Conservation (phyloP, 805 yeast genomes). For the Pichia cephalocereana region DNA sequence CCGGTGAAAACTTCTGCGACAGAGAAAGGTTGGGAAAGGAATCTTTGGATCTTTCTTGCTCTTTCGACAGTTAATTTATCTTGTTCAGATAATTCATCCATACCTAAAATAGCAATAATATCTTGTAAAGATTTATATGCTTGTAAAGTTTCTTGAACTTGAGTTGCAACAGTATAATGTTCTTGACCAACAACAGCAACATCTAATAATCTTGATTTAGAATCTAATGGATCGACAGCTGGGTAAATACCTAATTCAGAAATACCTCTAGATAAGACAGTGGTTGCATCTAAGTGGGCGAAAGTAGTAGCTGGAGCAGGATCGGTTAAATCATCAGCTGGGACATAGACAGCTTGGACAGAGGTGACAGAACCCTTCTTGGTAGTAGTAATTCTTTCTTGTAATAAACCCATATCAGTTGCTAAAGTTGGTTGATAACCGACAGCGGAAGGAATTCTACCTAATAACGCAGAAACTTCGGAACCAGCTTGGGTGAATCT, state of each 20-base stretch:
- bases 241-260: conserved; percentile 99
- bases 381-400: conserved; percentile 99
- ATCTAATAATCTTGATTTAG: conserved; percentile 97
- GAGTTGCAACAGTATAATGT: conserved; percentile 92
- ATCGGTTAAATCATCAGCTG: conserved; percentile 99
- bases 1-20: conserved; percentile 99
- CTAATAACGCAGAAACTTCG: conserved; percentile 98
- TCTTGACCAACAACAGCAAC: conserved; percentile 97
- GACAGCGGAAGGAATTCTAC: conserved; percentile 99
- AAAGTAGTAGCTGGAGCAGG: conserved; percentile 99
- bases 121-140: conserved; percentile 99
- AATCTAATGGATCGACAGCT: conserved; percentile 99
- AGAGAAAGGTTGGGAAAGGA: conserved; percentile 99
- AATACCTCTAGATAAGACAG: conserved; percentile 99
- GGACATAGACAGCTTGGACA: conserved; percentile 99
- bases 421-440: conserved; percentile 99
- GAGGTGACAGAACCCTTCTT: conserved; percentile 99
- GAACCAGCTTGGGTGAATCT: conserved; percentile 99
- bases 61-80: conserved; percentile 99
- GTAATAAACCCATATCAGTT: conserved; percentile 99
- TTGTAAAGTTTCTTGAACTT: conserved; percentile 97
- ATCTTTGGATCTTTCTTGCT: conserved; percentile 99
- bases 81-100: conserved; percentile 98
- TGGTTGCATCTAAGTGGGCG: conserved; percentile 99
- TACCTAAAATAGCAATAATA: conserved; percentile 99